Conservation (phyloP, 768 basidiomycete species). For the Trametes cinnabarina region DNA sequence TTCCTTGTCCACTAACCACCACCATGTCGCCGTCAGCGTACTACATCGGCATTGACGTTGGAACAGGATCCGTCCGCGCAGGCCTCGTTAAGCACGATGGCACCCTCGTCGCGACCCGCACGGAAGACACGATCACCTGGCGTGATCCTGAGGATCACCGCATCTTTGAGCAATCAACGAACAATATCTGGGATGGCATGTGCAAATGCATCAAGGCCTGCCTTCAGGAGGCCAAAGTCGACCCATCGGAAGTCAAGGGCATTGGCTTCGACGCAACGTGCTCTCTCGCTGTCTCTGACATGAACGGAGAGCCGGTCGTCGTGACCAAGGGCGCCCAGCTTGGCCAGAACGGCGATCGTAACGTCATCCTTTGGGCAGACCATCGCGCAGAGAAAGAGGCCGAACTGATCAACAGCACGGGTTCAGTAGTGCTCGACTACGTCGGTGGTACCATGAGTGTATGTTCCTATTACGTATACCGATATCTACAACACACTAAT, state of each 20-base stretch:
- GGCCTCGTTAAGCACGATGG: conserved; percentile 72
- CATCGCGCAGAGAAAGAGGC: conserved; percentile 94
- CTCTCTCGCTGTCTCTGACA: conserved; percentile 83
- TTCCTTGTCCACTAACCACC: conserved; percentile 5
- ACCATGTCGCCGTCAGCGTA: conserved; percentile 32
- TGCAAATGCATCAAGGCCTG: conserved; percentile 60
- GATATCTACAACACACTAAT: background rate
- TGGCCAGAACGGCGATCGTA: conserved; percentile 69
- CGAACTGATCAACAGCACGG: conserved; percentile 80
- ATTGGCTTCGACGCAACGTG: conserved; percentile 97
- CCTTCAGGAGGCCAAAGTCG: conserved; percentile 53
- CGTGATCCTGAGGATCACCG: conserved; percentile 81
- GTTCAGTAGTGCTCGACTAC: conserved; percentile 85
- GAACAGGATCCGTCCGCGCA: conserved; percentile 92
- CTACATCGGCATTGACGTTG: conserved; percentile 81
- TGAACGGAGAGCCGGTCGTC: conserved; percentile 66
- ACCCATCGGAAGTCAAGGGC: conserved; percentile 70
- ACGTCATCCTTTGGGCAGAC: conserved; percentile 95
- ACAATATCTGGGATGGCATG: conserved; percentile 80
- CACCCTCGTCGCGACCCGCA: conserved; percentile 71
- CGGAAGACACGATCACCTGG: conserved; percentile 80
- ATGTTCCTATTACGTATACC: background rate
- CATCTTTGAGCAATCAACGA: conserved; percentile 96
- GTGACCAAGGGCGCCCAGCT: conserved; percentile 69
- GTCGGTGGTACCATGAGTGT: conserved; percentile 97